These are phyloP conservation scores for Porphyra umbilicalis DNA, from an alignment of 31 red algal species.

Conservation along the genomic window DNA sequence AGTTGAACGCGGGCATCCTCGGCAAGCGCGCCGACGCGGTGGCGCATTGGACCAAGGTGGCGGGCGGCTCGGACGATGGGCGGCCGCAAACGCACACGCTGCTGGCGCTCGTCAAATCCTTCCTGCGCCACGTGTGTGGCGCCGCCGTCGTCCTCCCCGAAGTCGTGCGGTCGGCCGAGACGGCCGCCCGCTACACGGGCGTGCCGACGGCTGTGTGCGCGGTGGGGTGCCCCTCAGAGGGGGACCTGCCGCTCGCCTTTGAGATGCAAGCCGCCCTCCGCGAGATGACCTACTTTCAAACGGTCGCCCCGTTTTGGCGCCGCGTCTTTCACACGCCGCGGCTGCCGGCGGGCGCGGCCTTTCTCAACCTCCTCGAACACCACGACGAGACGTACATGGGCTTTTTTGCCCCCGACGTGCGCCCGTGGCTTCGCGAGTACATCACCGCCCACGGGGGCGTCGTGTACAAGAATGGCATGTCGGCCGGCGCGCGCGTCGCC, in stretches of 20 bases:
- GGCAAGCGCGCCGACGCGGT: constrained; percentile 79
- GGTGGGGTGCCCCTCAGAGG: constrained; percentile 36
- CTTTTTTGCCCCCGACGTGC: constrained; percentile 36
- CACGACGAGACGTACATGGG: constrained; percentile 76
- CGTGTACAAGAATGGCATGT: constrained; percentile 58
- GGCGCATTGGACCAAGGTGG: constrained; percentile 65
- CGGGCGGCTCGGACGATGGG: constrained; percentile 32
- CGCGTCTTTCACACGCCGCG: constrained; percentile 22
- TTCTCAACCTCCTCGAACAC: constrained; percentile 58
- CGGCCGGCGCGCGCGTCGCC: constrained; percentile 39
- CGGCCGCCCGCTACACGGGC: constrained; percentile 31
- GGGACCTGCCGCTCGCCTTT: constrained; percentile 47
- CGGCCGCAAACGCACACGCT: constrained; percentile 60
- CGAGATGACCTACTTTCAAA: constrained; percentile 60
- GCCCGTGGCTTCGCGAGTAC: constrained; percentile 38
- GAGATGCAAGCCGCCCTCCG: constrained; percentile 76
- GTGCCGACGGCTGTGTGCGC: constrained; percentile 19
- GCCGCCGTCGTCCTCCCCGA: constrained; percentile 43
- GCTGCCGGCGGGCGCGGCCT: constrained; percentile 10
- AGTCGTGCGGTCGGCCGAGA: constrained; percentile 33
- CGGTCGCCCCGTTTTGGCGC: constrained; percentile 60
- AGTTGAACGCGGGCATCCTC: constrained; percentile 62
- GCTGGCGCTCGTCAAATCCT: constrained; percentile 68
- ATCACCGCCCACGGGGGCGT: constrained; percentile 38
- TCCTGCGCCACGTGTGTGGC: constrained; percentile 49